Evolutionary conservation across 1,139 yeast genomes (phyloP).

Genomic region (Blastobotrys ciferrii): DNA sequence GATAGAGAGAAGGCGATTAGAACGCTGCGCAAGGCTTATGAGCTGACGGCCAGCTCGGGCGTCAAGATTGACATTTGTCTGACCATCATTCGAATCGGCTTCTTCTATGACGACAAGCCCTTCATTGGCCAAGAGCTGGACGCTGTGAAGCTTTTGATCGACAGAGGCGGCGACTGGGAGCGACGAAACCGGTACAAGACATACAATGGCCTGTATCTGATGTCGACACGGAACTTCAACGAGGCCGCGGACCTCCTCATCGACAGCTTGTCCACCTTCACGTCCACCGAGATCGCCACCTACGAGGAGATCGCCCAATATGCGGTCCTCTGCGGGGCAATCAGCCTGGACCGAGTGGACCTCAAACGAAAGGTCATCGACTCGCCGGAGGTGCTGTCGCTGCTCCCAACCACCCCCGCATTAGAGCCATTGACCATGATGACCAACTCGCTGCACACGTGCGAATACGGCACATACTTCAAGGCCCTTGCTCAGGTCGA

Average conservation of each 20-base stretch:
- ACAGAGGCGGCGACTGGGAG: conserved; percentile 99
- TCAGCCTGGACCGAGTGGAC: conserved; percentile 79
- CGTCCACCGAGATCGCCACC: conserved; percentile 87
- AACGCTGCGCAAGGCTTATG: conserved; percentile 72
- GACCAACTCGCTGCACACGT: conserved; percentile 83
- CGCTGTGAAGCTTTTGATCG: conserved; percentile 69
- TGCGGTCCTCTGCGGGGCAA: conserved; percentile 82
- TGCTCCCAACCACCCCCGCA: conserved; percentile 67
- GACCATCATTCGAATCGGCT: conserved; percentile 80
- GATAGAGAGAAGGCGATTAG: conserved; percentile 73
- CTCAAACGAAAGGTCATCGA: conserved; percentile 83
- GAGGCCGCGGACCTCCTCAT: conserved; percentile 82
- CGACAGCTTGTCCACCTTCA: conserved; percentile 92
- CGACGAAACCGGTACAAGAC: conserved; percentile 93
- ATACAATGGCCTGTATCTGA: conserved; percentile 76
- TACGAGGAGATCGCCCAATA: conserved; percentile 89
- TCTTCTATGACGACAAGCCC: conserved; percentile 76
- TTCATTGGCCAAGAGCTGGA: conserved; percentile 73
- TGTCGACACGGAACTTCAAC: conserved; percentile 81
- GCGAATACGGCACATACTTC: conserved; percentile 83
- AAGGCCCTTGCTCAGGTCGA: conserved; percentile 75
- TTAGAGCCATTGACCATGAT: conserved; percentile 80
- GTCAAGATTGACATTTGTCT: conserved; percentile 82
- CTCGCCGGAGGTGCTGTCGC: conserved; percentile 87
- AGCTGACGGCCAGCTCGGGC: conserved; percentile 82